Base-by-base conservation (phyloP, 805 yeast species). In the Metschnikowia peoriensis region DNA sequence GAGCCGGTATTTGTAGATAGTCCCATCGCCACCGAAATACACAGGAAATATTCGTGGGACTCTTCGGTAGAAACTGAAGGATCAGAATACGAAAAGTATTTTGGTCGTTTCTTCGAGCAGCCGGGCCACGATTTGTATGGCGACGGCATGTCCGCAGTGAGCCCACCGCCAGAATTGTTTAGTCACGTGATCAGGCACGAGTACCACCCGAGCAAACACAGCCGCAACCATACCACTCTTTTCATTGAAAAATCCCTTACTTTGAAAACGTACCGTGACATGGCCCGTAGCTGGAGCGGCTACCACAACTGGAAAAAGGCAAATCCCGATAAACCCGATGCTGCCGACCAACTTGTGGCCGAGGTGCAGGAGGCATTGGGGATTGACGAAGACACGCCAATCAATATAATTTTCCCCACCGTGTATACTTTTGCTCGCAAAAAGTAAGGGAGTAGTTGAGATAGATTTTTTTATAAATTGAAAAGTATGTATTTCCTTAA, bases 1-100 rank as follows among this genome's bases (percentile, higher is more conserved):
- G 96, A 90, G 60, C 89, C 91, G 0, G 72, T 81, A 0, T 81
- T 84, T 69, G 75, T 51, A 76, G 78, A 67, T 2, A 70, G 66
- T 56, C 82, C 83, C 0, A 72, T 72, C 41, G 85, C 88, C 1
- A 84, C 86, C 56, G 73, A 76, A 40, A 64, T 86, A 7, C 76
- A 82, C 46, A 60, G 69, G 32, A 78, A 83, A 29, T 81, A 79
- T 59, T 72, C 80, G 11, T 84, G 83, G 58, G 63, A 56, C 28
- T 64, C 69, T 16, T 60, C 66, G 6, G 50, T 51, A 8, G 60
- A 56, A 28, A 50, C 46, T 6, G 50, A 56, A 12, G 50, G 52
- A 1, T 52, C 56, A 8, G 63, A 60, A 40, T 64, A 61, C 8
- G 81, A 80, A 44, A 56, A 71, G 32, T 81, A 64, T 55, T 76